Evolutionary conservation across 495 filamentous ascomycete species (phyloP), one percentile per base, ranked within the genome.

Genomic region (Pseudotulostoma volvatum): DNA sequence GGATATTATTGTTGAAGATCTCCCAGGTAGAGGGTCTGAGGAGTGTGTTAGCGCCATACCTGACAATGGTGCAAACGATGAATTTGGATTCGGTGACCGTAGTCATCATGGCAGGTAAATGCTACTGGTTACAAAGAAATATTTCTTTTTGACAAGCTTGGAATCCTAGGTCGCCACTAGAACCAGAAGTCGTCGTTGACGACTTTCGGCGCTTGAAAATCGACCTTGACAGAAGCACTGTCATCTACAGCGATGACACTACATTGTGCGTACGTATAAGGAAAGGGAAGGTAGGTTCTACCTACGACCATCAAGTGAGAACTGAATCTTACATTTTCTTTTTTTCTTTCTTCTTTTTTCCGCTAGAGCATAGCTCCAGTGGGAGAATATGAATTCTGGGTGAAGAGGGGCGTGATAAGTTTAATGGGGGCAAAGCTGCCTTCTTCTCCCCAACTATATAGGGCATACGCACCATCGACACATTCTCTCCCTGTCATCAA

Each of bases 401-500:
- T 88, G 2, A 65, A 63, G 32, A 66, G 74, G 37, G 74, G 77
- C 18, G 69, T 76, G 30, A 59, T 86, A 17, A 71, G 71, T 44
- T 42, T 80, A 14, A 63, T 70, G 46, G 84, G 84, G 3, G 76
- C 81, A 0, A 73, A 68, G 14, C 43, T 92, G 5, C 61, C 62
- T 23, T 52, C 70, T 7, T 70, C 69, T 0, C 58, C 69, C 11
- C 47, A 50, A 1, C 37, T 67, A 0, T 67, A 77, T 43, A 65
- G 74, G 53, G 68, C 88, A 7, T 79, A 77, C 60, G 78, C 79
- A 20, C 78, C 81, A 8, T 74, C 70, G 28, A 85, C 79, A 7
- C 83, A 90, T 54, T 76, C 83, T 4, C 59, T 90, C 11, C 83
- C 84, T 1, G 66, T 79, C 7, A 71, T 93, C 34, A 67, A 74